Percentiles rank a stretch among this genome's conserved stretches.
Conservation (phyloP, 306 rosid species). For the Quercus ilex region DNA sequence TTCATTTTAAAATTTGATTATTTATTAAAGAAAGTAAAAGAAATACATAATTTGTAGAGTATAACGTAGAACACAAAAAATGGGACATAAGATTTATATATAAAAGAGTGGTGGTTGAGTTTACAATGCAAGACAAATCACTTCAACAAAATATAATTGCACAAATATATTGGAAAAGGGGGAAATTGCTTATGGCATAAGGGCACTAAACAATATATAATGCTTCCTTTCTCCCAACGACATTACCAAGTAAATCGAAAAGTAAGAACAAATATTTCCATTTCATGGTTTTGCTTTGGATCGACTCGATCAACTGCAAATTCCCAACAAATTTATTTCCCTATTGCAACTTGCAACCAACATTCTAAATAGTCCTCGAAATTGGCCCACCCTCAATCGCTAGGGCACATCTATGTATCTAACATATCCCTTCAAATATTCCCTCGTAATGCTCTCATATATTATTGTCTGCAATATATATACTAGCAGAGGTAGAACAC, state of each 20-base stretch:
- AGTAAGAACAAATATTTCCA: conserved; percentile 19
- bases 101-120: too few species aligned
- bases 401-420: too few species aligned
- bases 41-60: too few species aligned
- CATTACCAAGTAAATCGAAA: conserved; percentile 32
- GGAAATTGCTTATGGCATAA: not conserved
- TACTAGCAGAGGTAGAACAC: too few species aligned
- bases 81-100: too few species aligned
- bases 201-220: conserved; percentile 11
- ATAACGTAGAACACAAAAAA: too few species aligned
- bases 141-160: not conserved
- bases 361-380: not conserved
- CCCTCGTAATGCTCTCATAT: too few species aligned
- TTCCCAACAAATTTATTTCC: not conserved
- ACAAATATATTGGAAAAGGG: not conserved
- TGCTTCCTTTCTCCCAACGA: conserved; percentile 45
- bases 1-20: too few species aligned
- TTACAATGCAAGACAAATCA: not conserved
- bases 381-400: not conserved
- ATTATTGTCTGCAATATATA: too few species aligned
- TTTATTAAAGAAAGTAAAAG: too few species aligned
- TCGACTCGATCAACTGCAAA: not conserved
- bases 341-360: not conserved
- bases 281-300: conserved; percentile 6
- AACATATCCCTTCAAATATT: too few species aligned